phyloP scores from a whole-genome alignment of 768 basidiomycete genomes.

The Suillus lakei region DNA sequence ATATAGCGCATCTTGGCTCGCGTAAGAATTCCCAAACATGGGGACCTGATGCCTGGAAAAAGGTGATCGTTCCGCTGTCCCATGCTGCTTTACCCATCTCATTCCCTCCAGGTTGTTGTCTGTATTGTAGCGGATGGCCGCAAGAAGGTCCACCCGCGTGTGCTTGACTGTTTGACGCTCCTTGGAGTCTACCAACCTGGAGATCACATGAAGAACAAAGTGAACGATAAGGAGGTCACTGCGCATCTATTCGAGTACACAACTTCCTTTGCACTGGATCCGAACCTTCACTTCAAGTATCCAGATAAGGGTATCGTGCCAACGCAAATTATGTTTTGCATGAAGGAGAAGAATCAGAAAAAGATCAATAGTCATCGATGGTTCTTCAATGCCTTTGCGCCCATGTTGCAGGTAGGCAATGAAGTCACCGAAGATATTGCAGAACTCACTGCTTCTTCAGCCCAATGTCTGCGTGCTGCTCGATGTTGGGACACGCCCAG shows the following conservation, averaged over 20 bases:
- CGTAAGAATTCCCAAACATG: constrained; percentile 92
- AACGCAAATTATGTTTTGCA: constrained; percentile 90
- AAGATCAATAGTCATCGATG: constrained; percentile 97
- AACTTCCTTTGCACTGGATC: constrained; percentile 77
- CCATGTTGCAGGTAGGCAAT: constrained; percentile 71
- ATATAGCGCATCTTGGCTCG: constrained; percentile 79
- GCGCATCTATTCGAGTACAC: constrained; percentile 88
- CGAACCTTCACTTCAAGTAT: constrained; percentile 82
- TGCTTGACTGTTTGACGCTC: constrained; percentile 87
- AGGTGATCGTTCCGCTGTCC: constrained; percentile 47
- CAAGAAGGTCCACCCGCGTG: constrained; percentile 79
- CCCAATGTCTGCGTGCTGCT: constrained; percentile 92
- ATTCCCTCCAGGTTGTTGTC: constrained; percentile 71
- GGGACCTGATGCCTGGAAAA: constrained; percentile 97
- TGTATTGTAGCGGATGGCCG: constrained; percentile 92
- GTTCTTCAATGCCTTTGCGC: constrained; percentile 95
- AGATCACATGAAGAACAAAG: constrained; percentile 61
- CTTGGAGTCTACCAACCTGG: constrained; percentile 90
- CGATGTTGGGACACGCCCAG: constrained; percentile 93
- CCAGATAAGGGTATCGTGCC: constrained; percentile 94
- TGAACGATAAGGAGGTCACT: constrained; percentile 75
- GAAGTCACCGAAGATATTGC: not conserved
- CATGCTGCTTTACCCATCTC: not conserved
- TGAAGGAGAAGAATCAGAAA: constrained; percentile 95
- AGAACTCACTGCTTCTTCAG: constrained; percentile 38